Evolutionary conservation across 2,329 filamentous ascomycete species (phyloP), one percentile per base, ranked within the genome.

Genomic region (Diaporthe longicolla): DNA sequence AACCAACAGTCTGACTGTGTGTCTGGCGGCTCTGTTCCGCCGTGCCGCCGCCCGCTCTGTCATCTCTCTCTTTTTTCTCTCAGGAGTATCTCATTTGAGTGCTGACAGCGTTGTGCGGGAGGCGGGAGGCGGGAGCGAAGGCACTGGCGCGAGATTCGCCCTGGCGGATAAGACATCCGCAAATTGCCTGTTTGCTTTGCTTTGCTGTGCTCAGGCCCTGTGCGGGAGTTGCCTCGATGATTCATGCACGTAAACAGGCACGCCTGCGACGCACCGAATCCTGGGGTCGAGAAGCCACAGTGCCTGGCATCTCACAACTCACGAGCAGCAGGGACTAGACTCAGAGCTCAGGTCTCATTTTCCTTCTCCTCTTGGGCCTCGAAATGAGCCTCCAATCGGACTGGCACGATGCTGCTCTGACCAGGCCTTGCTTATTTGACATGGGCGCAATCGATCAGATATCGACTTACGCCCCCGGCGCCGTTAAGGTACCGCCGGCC

Each of bases 191-290:
- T 40, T 40, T 40, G 37, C 45, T 24, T 52, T 24, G 43, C 63
- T n/a, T 52, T 35, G 11, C 40, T 29, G 13, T 9, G n/a, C 45
- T 29, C 37, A 43, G 40, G 35, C 35, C 37, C 58, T 10, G 10
- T 32, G 29, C 63, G 63, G 63, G 48, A 66, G 63, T 26, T 37
- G 45, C 63, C 63, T 40, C 11, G 32, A 37, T 24, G 45, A 45
- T 66, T 66, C 63, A 66, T 66, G 63, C 63, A 66, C 32, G 29
- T 50, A 35, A 48, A 21, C 61, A 66, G 63, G 45, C 63, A 66
- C 61, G 45, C 52, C 63, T 52, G 63, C 32, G 45, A 37, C 29
- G 63, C 63, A 66, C 43, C 11, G 24, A 37, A 66, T 35, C 3
- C 61, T 19, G 43, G 61, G 61, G 29, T 52, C 11, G 21, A 37